These are phyloP conservation scores for Chaetomium cochliodes DNA, from an alignment of 495 filamentous ascomycete genomes.

Conservation along the genomic window DNA sequence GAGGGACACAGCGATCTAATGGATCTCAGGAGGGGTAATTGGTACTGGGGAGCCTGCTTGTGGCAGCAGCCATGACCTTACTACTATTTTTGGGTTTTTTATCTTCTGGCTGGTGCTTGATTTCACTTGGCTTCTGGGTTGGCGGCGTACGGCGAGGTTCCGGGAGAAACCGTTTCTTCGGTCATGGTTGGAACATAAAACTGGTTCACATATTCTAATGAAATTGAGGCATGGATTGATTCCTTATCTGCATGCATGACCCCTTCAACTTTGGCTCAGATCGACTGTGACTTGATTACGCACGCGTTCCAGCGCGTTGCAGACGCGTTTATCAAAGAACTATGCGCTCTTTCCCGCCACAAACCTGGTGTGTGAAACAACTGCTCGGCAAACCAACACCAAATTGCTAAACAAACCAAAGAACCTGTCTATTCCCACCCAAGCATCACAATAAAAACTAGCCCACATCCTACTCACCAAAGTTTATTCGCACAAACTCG, in stretches of 20 bases:
- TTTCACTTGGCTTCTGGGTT: conserved; percentile 1
- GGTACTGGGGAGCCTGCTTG: too few relatives aligned
- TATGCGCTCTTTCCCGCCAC: too few relatives aligned
- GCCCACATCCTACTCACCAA: too few relatives aligned
- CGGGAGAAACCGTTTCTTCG: neutral
- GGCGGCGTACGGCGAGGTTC: conserved; percentile 5
- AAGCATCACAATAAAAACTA: too few relatives aligned
- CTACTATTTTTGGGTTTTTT: conserved; percentile 4
- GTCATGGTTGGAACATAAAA: conserved; percentile 5
- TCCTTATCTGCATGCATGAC: neutral
- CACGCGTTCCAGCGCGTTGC: neutral
- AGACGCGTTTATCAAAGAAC: neutral
- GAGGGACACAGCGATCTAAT: conserved; percentile 10
- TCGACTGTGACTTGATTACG: neutral
- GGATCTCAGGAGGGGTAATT: conserved; percentile 4
- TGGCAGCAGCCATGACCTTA: neutral
- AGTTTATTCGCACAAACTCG: too few relatives aligned
- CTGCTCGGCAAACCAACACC: too few relatives aligned
- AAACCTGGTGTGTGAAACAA: too few relatives aligned
- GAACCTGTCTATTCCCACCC: too few relatives aligned
- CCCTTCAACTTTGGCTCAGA: neutral
- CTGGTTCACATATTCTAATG: conserved; percentile 2
- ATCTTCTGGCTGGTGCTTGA: neutral
- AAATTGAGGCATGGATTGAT: neutral
- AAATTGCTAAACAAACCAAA: too few relatives aligned